phyloP scores from a whole-genome alignment of 208 protist genomes.

The Lotmaria passim region DNA sequence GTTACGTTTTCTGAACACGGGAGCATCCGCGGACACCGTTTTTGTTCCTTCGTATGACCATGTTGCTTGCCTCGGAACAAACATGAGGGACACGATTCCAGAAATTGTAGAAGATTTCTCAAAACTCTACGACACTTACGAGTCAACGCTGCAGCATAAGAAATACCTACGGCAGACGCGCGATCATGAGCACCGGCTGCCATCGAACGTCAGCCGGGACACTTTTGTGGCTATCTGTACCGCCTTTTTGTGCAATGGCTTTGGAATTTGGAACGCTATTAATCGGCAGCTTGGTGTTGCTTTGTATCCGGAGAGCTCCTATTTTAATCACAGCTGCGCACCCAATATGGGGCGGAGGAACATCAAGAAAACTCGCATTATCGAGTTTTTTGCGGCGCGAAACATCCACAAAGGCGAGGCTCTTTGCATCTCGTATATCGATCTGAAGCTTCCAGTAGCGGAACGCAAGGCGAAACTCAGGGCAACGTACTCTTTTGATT shows the following conservation, averaged over 20 bases:
- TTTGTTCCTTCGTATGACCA: constrained; percentile 28
- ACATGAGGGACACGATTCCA: constrained; percentile 22
- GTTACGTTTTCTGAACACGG: constrained; percentile 24
- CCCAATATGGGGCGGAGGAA: constrained; percentile 43
- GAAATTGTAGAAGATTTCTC: constrained; percentile 40
- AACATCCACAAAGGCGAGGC: constrained; percentile 29
- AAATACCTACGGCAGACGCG: constrained; percentile 19
- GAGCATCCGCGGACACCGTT: neutral
- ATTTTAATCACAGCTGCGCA: constrained; percentile 56
- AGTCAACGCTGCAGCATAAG: constrained; percentile 16
- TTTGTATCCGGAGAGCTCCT: constrained; percentile 44
- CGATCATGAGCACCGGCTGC: constrained; percentile 6
- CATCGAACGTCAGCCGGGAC: constrained; percentile 22
- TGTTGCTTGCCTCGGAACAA: constrained; percentile 43
- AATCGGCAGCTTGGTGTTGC: constrained; percentile 26
- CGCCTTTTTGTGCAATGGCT: constrained; percentile 53
- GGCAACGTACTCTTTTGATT: constrained; percentile 47
- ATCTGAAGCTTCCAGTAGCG: constrained; percentile 27
- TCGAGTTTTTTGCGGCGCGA: constrained; percentile 39
- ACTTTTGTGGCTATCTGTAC: constrained; percentile 38
- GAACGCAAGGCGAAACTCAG: constrained; percentile 33
- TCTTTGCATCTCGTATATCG: constrained; percentile 55
- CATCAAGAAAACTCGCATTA: constrained; percentile 10
- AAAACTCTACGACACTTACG: constrained; percentile 29
- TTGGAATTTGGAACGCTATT: constrained; percentile 36